A percentile compares a stretch with the other conserved stretches of the same genome.
phyloP scores from a whole-genome alignment of 805 yeast genomes.

The Schwanniomyces occidentalis region DNA sequence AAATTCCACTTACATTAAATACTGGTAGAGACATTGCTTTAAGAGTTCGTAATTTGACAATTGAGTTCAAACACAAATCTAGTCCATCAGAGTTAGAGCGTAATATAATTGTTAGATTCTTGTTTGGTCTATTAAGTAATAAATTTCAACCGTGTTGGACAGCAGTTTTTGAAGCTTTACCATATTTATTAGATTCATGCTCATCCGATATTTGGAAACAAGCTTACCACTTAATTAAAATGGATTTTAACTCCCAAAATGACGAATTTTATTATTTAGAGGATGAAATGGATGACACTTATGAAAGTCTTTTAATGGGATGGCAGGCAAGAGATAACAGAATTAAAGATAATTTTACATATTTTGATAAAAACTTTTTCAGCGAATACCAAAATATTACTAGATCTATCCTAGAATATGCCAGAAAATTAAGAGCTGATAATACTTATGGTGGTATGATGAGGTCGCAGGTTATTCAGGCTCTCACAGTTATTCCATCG shows the following conservation, averaged over 20 bases:
- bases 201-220: slow-evolving; percentile 57
- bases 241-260: slow-evolving; percentile 15
- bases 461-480: slow-evolving; percentile 58
- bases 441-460: slow-evolving; percentile 43
- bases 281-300: slow-evolving; percentile 2
- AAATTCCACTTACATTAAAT: slow-evolving; percentile 65
- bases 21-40: slow-evolving; percentile 74
- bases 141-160: slow-evolving; percentile 86
- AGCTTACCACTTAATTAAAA: slow-evolving; percentile 34
- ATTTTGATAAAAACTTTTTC: slow-evolving; percentile 20
- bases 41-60: slow-evolving; percentile 61
- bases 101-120: slow-evolving; percentile 32
- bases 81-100: slow-evolving; percentile 16
- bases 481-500: slow-evolving; percentile 57
- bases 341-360: slow-evolving; percentile 41
- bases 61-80: slow-evolving; percentile 34
- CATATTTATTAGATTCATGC: slow-evolving; percentile 32
- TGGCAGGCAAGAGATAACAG: slow-evolving; percentile 51
- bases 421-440: slow-evolving; percentile 37
- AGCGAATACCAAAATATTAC: slow-evolving; percentile 31
- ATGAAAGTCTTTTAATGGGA: slow-evolving; percentile 12
- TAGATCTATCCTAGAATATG: slow-evolving; percentile 37
- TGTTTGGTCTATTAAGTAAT: slow-evolving; percentile 66
- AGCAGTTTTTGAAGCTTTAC: slow-evolving; percentile 64
- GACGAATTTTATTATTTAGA: slow-evolving; percentile 13